These are phyloP conservation scores for Flaveria robusta DNA, from an alignment of 129 eudicot genomes.

Conservation along the genomic window DNA sequence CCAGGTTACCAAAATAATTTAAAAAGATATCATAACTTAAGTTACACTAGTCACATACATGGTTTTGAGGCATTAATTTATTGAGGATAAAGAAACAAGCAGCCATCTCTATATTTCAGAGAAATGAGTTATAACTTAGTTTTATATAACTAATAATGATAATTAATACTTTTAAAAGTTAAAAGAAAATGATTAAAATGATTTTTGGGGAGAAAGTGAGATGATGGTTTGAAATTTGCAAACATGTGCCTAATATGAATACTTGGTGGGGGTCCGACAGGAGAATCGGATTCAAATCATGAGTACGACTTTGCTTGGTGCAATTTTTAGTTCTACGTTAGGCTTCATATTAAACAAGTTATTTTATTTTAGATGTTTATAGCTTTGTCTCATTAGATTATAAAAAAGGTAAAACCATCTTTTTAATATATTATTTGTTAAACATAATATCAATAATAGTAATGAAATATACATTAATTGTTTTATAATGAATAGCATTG, in stretches of 20 bases:
- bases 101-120: neutral
- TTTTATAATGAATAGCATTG: too few relatives aligned
- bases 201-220: neutral
- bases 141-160: conserved; percentile 3
- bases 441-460: too few relatives aligned
- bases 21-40: too few relatives aligned
- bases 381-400: too few relatives aligned
- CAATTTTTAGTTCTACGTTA: conserved; percentile 34
- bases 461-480: too few relatives aligned
- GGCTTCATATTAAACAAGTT: conserved; percentile 12
- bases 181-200: neutral
- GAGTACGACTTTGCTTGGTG: conserved; percentile 21
- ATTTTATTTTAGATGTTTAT: neutral
- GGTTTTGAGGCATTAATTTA: neutral
- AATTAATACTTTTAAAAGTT: neutral
- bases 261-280: conserved; percentile 34
- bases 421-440: too few relatives aligned
- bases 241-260: conserved; percentile 15
- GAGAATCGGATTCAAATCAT: conserved; percentile 34
- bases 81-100: neutral
- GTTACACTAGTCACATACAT: too few relatives aligned
- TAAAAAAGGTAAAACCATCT: too few relatives aligned
- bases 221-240: conserved; percentile 15
- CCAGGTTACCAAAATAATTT: too few relatives aligned
- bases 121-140: neutral